Evolutionary conservation across 768 basidiomycete genomes (phyloP).

Genomic region (Lentinula raphanica): DNA sequence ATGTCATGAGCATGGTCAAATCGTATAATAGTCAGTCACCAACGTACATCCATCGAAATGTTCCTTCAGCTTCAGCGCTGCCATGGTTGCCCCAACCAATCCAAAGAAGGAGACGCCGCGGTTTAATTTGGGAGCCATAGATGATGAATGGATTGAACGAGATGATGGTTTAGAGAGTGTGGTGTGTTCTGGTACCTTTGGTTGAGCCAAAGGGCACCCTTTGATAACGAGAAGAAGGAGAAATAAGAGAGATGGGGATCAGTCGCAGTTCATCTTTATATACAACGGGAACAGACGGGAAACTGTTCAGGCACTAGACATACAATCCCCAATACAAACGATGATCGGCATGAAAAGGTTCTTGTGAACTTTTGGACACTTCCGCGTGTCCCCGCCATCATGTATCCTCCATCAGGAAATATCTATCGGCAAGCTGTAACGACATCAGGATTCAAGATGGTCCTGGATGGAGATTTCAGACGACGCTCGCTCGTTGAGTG

Average conservation of each 20-base stretch:
- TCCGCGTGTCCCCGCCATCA: too few species aligned
- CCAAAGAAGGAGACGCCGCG: slow-evolving; percentile 28
- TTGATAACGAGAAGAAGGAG: neutral
- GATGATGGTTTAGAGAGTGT: neutral
- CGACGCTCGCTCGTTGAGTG: too few species aligned
- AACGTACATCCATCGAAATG: slow-evolving; percentile 42
- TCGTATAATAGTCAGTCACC: too few species aligned
- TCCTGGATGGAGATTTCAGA: too few species aligned
- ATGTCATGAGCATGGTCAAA: too few species aligned
- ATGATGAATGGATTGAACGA: slow-evolving; percentile 1
- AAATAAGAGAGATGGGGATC: neutral
- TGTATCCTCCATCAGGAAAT: too few species aligned
- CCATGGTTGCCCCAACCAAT: slow-evolving; percentile 39
- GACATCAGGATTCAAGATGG: too few species aligned
- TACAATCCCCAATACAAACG: neutral
- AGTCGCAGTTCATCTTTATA: too few species aligned
- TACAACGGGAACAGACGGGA: too few species aligned
- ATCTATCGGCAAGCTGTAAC: too few species aligned
- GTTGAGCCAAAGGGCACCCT: neutral
- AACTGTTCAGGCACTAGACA: neutral
- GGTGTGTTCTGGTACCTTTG: neutral
- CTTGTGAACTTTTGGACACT: neutral
- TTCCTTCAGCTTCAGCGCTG: slow-evolving; percentile 44
- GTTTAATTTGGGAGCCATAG: neutral
- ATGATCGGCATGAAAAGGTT: neutral